Conservation (phyloP, 805 yeast species). For the Zygosaccharomyces lentus region DNA sequence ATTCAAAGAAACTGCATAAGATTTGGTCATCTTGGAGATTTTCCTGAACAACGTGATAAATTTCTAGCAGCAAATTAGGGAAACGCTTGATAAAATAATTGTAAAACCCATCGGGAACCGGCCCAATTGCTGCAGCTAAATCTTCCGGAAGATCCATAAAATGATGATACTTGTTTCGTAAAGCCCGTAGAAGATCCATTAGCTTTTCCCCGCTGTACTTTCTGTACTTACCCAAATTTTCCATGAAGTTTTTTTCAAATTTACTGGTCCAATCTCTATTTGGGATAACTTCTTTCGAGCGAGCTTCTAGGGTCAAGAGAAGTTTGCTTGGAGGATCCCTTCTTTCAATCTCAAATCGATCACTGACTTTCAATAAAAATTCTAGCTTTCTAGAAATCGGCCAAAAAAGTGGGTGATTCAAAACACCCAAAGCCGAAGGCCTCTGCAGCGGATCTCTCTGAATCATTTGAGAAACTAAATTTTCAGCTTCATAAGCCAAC, state of each 20-base stretch:
- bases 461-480: constrained; percentile 73
- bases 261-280: constrained; percentile 71
- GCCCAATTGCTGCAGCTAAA: constrained; percentile 62
- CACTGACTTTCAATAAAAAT: constrained; percentile 82
- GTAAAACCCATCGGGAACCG: constrained; percentile 82
- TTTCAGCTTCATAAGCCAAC: constrained; percentile 55
- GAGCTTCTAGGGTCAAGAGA: constrained; percentile 50
- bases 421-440: constrained; percentile 63
- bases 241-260: constrained; percentile 70
- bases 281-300: constrained; percentile 48
- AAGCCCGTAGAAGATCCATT: constrained; percentile 82
- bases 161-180: constrained; percentile 93
- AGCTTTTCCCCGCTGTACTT: constrained; percentile 75
- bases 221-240: constrained; percentile 84
- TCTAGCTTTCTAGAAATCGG: constrained; percentile 64
- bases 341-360: constrained; percentile 79
- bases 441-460: constrained; percentile 58
- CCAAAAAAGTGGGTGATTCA: constrained; percentile 93
- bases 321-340: constrained; percentile 73
- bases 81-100: constrained; percentile 67
- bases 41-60: constrained; percentile 57
- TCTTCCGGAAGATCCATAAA: constrained; percentile 79
- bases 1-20: constrained; percentile 39
- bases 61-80: constrained; percentile 73
- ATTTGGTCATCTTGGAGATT: constrained; percentile 62